A percentile compares a stretch with the other conserved stretches of the same genome.
Conservation (phyloP, 495 filamentous ascomycete species). For the Annulohypoxylon moriforme region DNA sequence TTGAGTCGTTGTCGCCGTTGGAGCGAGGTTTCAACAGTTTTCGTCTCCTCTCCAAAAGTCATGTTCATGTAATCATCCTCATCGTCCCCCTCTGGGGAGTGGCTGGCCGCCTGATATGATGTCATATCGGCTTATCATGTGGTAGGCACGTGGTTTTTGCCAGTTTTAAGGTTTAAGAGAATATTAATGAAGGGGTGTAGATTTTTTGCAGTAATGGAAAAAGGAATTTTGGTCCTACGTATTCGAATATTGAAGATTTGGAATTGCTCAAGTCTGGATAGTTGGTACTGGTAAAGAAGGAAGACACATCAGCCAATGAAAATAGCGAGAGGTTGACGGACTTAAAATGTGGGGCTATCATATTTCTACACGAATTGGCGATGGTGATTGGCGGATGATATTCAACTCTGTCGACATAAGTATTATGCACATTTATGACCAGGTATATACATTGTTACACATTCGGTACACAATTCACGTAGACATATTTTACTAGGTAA, state of each 20-base stretch:
- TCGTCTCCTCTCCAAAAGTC: slow-evolving; percentile 58
- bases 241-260: neutral
- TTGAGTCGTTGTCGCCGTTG: slow-evolving; percentile 65
- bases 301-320: neutral
- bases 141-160: neutral
- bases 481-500: no score
- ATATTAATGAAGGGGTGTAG: neutral
- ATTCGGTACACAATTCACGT: no score
- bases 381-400: neutral
- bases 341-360: neutral
- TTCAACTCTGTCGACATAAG: neutral
- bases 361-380: neutral
- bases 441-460: neutral
- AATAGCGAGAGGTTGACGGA: neutral
- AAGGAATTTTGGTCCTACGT: neutral
- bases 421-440: neutral
- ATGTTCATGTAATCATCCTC: slow-evolving; percentile 77
- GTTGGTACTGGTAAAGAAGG: neutral
- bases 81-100: slow-evolving; percentile 51
- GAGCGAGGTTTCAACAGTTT: slow-evolving; percentile 65
- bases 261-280: neutral
- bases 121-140: slow-evolving; percentile 1
- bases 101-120: neutral
- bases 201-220: neutral
- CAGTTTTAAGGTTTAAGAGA: no score